A percentile compares a stretch with the other conserved stretches of the same genome.
phyloP scores from a whole-genome alignment of 2,329 filamentous ascomycete genomes.

The Hypoxylon sp. region DNA sequence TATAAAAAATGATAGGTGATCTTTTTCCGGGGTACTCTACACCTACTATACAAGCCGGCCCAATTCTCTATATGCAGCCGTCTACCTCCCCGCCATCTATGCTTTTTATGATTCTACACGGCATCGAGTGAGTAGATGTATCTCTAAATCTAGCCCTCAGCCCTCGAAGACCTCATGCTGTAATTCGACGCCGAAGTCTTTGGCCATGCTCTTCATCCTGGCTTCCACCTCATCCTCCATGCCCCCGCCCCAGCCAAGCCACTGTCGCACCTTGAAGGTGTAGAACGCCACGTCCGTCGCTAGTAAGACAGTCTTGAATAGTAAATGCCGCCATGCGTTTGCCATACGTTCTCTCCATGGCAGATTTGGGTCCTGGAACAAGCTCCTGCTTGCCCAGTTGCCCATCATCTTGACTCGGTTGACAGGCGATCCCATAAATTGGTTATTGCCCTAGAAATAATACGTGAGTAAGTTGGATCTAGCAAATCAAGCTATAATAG shows the following conservation, averaged over 20 bases:
- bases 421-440: slow-evolving; percentile 89
- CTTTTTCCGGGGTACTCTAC: slow-evolving; percentile 29
- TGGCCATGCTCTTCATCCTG: slow-evolving; percentile 88
- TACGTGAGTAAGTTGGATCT: slow-evolving; percentile 2
- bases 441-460: slow-evolving; percentile 80
- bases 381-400: slow-evolving; percentile 85
- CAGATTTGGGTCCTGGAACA: slow-evolving; percentile 81
- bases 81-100: slow-evolving; percentile 37
- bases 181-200: slow-evolving; percentile 91
- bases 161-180: slow-evolving; percentile 92
- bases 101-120: slow-evolving; percentile 30
- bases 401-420: slow-evolving; percentile 96
- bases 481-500: background rate
- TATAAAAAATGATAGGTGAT: slow-evolving; percentile 12
- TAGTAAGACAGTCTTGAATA: slow-evolving; percentile 85
- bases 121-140: slow-evolving; percentile 21
- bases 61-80: slow-evolving; percentile 34
- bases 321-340: slow-evolving; percentile 81
- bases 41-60: slow-evolving; percentile 33
- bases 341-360: slow-evolving; percentile 72
- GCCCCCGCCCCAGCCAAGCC: slow-evolving; percentile 80
- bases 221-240: slow-evolving; percentile 97
- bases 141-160: slow-evolving; percentile 57
- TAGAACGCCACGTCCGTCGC: slow-evolving; percentile 87
- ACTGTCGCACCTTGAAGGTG: slow-evolving; percentile 82